Evolutionary conservation across 2,329 filamentous ascomycete genomes (phyloP).

Genomic region (Bimuria novae-zelandiae): DNA sequence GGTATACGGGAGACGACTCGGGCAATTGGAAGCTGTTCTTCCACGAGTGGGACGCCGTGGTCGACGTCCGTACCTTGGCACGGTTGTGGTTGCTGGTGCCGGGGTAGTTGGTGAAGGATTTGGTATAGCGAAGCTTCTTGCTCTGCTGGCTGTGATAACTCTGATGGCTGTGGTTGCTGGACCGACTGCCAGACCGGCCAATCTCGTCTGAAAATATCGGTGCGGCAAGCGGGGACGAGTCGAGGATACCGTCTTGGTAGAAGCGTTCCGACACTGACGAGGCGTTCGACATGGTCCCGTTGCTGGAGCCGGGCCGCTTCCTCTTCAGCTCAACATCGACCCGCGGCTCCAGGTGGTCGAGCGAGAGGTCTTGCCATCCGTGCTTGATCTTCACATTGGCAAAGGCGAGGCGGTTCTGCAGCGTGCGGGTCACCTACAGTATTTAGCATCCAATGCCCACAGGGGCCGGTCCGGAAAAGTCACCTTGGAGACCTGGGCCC

Average conservation of each 20-base stretch:
- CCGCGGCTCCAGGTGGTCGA: slow-evolving; percentile 84
- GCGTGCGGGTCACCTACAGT: slow-evolving; percentile 81
- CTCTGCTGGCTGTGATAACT: too few species aligned
- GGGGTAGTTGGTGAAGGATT: slow-evolving; percentile 38
- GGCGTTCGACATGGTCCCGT: slow-evolving; percentile 82
- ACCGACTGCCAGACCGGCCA: slow-evolving; percentile 58
- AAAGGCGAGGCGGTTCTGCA: slow-evolving; percentile 92
- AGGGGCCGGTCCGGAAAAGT: slow-evolving; percentile 14
- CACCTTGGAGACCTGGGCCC: slow-evolving; percentile 52
- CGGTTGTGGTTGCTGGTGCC: slow-evolving; percentile 66
- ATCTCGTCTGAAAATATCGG: slow-evolving; percentile 85
- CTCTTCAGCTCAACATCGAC: slow-evolving; percentile 78
- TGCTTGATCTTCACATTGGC: slow-evolving; percentile 98
- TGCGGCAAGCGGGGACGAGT: slow-evolving; percentile 83
- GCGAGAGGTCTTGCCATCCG: slow-evolving; percentile 88
- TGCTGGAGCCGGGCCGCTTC: slow-evolving; percentile 67
- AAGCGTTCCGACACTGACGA: slow-evolving; percentile 80
- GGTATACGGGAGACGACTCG: slow-evolving; percentile 85
- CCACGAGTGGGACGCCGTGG: slow-evolving; percentile 67
- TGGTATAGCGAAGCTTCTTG: slow-evolving; percentile 43
- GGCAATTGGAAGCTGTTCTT: slow-evolving; percentile 76
- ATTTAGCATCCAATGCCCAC: slow-evolving; percentile 32
- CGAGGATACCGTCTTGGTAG: slow-evolving; percentile 69
- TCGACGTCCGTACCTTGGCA: slow-evolving; percentile 66
- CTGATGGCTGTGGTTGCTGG: slow-evolving; percentile 55